Base-by-base conservation (phyloP, 768 basidiomycete species). In the Leccinum imitatum region DNA sequence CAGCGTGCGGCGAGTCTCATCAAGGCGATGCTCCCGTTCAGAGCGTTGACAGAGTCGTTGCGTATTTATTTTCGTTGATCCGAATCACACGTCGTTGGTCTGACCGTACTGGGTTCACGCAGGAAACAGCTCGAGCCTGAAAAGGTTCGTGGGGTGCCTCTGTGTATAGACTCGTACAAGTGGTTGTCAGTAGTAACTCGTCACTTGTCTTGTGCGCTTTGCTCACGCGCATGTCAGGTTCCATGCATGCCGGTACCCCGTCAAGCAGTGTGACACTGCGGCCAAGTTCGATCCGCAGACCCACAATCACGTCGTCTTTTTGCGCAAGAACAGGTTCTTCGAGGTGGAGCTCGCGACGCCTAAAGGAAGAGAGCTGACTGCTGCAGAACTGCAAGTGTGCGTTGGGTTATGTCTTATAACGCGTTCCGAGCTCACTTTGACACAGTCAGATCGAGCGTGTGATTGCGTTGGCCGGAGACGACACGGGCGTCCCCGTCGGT, bases 91-190 rank as follows among this genome's bases (percentile, higher is more conserved):
- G 33, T 15, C 21, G 19, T 37, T 2, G 53, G 5, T 31, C 53
- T 21, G 53, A 31, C 35, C 35, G 11, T 15, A 15, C 14, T 13
- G 31, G 33, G n/a, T 33, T 35, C 17, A 30, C 27, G 59, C 60
- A 92, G 90, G 63, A 82, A 88, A 60, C 78, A 82, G 50, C 82
- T 98, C 23, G 93, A 93, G 73, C 95, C 96, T 1, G 96, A 99
- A 68, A 94, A 85, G 73, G 82, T 89, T 23, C 82, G 84, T 58
- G 87, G 84, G 23, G 78, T 78, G 15, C 94, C 97, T 2, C 79
- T 98, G 8, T 89, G 90, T 75, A 97, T 96, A 93, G 80, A 79
- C 0, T 93, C 93, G n/a, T 97, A 96, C 83, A 88, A 94, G 73
- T 96, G 94, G 89, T 81, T 98, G 51, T 52, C 30, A 52, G 31